Conservation (phyloP, 352 stramenopile genomes). For the Globisporangium cederbergense region DNA sequence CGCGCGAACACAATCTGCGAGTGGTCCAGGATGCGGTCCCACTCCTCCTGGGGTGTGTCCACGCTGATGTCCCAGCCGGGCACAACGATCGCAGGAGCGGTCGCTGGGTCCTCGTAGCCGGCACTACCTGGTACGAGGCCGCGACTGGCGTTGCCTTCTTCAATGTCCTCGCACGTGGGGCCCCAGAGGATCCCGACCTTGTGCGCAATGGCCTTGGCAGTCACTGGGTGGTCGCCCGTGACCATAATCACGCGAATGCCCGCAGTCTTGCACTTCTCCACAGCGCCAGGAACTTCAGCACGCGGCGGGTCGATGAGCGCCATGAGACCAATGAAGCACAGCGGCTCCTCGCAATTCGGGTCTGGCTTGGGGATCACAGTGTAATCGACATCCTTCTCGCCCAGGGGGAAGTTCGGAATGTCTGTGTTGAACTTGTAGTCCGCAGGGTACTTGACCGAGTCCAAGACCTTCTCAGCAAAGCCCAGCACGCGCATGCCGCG, state of each 20-base stretch:
- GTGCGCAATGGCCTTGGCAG: slow-evolving; percentile 92
- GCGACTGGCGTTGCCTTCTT: slow-evolving; percentile 66
- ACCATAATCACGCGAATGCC: slow-evolving; percentile 95
- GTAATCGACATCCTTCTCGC: slow-evolving; percentile 47
- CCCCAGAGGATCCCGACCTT: slow-evolving; percentile 93
- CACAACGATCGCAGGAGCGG: slow-evolving; percentile 80
- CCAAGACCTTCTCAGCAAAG: slow-evolving; percentile 53
- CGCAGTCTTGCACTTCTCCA: slow-evolving; percentile 90
- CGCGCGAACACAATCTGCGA: slow-evolving; percentile 95
- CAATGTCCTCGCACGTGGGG: slow-evolving; percentile 80
- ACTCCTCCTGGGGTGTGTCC: slow-evolving; percentile 76
- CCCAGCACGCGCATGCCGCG: slow-evolving; percentile 62
- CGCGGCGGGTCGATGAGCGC: slow-evolving; percentile 95
- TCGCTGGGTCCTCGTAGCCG: slow-evolving; percentile 73
- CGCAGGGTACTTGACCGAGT: slow-evolving; percentile 31
- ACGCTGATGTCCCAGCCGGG: slow-evolving; percentile 78
- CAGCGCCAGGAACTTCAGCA: slow-evolving; percentile 78
- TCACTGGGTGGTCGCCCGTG: slow-evolving; percentile 92
- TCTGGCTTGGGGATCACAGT: slow-evolving; percentile 47
- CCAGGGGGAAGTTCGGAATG: slow-evolving; percentile 20
- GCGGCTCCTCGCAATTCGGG: slow-evolving; percentile 58
- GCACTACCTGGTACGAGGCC: slow-evolving; percentile 51
- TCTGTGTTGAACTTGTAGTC: slow-evolving; percentile 77
- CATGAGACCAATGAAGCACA: slow-evolving; percentile 94
- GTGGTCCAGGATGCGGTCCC: slow-evolving; percentile 82